Percentiles rank a stretch among this genome's conserved stretches.
These are phyloP conservation scores for Halenospora varia DNA, from an alignment of 495 filamentous ascomycete genomes.

Conservation along the genomic window DNA sequence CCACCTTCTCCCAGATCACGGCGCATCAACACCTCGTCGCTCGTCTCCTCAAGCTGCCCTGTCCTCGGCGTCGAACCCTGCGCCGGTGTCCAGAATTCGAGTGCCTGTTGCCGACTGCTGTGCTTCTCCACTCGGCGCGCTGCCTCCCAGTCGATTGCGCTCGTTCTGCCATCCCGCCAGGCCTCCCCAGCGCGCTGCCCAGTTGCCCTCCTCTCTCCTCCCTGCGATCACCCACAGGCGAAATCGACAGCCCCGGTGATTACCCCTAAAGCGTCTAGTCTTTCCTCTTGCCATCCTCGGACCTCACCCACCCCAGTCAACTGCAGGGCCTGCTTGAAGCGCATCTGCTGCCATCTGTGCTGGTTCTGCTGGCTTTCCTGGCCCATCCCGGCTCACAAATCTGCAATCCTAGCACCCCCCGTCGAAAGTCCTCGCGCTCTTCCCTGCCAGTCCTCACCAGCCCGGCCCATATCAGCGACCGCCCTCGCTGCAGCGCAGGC, in stretches of 20 bases:
- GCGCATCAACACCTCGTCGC: not conserved
- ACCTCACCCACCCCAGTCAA: not conserved
- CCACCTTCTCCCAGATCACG: too few species aligned
- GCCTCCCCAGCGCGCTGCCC: not conserved
- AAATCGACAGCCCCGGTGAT: not conserved
- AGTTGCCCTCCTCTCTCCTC: not conserved
- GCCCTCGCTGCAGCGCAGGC: too few species aligned
- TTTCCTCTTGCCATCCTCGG: not conserved
- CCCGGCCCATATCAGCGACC: not conserved
- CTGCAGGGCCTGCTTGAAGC: not conserved
- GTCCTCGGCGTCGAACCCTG: not conserved
- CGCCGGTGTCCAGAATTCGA: too few species aligned
- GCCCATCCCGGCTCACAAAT: conserved; percentile 1
- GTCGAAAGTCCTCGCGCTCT: not conserved
- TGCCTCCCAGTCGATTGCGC: not conserved
- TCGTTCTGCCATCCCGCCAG: not conserved
- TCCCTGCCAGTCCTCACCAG: not conserved
- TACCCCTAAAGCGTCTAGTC: conserved; percentile 5
- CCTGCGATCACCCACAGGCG: conserved; percentile 1
- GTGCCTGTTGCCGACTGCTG: too few species aligned
- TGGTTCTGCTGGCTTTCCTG: not conserved
- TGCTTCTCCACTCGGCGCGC: not conserved
- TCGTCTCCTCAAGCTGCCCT: not conserved
- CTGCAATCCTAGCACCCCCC: not conserved
- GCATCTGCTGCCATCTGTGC: not conserved